Evolutionary conservation across 306 rosid genomes (phyloP), one percentile per base, ranked within the genome.

Genomic region (Abrus pulchellus): DNA sequence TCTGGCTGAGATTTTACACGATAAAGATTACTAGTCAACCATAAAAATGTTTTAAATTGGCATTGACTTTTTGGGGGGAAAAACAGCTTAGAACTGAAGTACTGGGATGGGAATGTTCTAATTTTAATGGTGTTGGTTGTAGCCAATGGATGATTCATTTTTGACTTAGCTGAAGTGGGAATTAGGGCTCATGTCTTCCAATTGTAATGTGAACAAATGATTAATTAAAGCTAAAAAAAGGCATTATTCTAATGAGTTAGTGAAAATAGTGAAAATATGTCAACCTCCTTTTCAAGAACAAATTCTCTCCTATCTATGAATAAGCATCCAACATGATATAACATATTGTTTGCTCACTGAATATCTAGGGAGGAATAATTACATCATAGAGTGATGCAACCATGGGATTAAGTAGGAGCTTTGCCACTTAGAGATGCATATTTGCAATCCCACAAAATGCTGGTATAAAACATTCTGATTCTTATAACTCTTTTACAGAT

Each of bases 331-430:
- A 50, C 72, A 36, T 49, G 70, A 62, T 77, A 12, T 55, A 82
- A 76, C 41, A 55, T 57, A 72, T 36, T 47, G 54, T 78, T 20
- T 75, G 34, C 45, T 62, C 59, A 56, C 28, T 63, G 2, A 13
- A 62, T 34, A 40, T 56, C 48, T 20, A 52, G 28, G 47, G 40
- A 13, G 61, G 78, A 79, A 82, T 74, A 54, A 48, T 54, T 49
- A 65, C 80, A 30, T 66, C 86, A 70, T n/a, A 5, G 45, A 65
- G 77, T 75, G 85, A 79, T 70, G 80, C 57, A 74, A 68, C 48
- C 20, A 54, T 67, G 40, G 7, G 14, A 56, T 48, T 69, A 77
- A 47, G 57, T 12, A 48, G 20, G 69, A 36, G 65, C 50, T 27
- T 72, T 54, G 33, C 76, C 73, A 59, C 44, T 45, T 29, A 47